These are phyloP conservation scores for Suillus placidus DNA, from an alignment of 768 basidiomycete genomes.

Conservation along the genomic window DNA sequence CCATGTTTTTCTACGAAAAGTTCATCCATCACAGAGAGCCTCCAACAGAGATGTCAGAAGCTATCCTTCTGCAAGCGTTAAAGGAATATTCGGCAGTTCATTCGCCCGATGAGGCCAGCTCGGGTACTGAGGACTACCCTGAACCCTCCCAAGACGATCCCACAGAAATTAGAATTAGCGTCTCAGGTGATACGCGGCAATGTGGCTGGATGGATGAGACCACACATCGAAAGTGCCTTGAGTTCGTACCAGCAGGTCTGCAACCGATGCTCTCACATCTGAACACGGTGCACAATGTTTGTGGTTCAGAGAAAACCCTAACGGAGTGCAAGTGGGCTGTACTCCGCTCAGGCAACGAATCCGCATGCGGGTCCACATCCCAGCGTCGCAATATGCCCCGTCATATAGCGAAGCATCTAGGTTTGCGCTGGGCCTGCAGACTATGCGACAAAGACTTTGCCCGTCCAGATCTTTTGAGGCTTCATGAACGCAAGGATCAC, in stretches of 20 bases:
- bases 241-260: constrained; percentile 6
- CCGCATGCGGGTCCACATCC: constrained; percentile 5
- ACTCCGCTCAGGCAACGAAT: constrained; percentile 4
- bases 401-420: constrained; percentile 24
- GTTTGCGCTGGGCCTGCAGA: constrained; percentile 17
- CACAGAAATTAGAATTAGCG: constrained; percentile 5
- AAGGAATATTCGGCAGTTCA: constrained; percentile 13
- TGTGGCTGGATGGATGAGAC: constrained; percentile 16
- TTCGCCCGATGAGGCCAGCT: background rate
- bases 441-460: constrained; percentile 26
- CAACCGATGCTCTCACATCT: constrained; percentile 23
- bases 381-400: constrained; percentile 21
- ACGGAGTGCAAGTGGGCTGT: constrained; percentile 17
- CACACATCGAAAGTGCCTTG: constrained; percentile 1
- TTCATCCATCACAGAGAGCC: background rate
- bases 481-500: constrained; percentile 22
- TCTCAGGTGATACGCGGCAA: no score
- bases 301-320: background rate
- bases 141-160: constrained; percentile 14
- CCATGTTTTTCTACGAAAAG: background rate
- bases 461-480: constrained; percentile 21
- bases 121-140: constrained; percentile 1
- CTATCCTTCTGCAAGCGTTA: background rate
- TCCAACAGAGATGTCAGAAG: background rate
- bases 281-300: constrained; percentile 13